phyloP scores from a whole-genome alignment of 768 basidiomycete species.

The Leccinum truebloodii region DNA sequence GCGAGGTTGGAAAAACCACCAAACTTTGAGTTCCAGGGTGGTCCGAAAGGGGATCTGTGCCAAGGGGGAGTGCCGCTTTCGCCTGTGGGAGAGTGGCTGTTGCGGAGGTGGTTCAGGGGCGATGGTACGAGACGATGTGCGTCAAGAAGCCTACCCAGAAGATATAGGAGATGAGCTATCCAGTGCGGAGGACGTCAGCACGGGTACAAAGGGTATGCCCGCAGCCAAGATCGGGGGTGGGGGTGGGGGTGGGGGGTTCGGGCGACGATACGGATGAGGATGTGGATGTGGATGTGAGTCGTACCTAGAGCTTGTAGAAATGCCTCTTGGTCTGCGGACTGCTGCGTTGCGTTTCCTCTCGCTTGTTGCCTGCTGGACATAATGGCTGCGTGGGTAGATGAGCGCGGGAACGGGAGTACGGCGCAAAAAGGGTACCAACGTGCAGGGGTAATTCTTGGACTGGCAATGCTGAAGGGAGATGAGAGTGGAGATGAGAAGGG shows the following conservation, averaged over 20 bases:
- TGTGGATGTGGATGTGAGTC: neutral
- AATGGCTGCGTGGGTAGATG: conserved; percentile 51
- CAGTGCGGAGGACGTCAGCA: conserved; percentile 24
- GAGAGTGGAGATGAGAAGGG: conserved; percentile 6
- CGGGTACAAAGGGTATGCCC: conserved; percentile 28
- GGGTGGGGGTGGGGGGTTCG: neutral
- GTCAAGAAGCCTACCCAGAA: conserved; percentile 43
- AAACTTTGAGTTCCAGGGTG: conserved; percentile 33
- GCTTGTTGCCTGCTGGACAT: conserved; percentile 80
- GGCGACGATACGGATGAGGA: neutral
- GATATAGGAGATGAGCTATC: conserved; percentile 32
- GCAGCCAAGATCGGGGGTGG: conserved; percentile 17
- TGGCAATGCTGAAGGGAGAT: conserved; percentile 64
- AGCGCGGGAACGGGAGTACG: conserved; percentile 19
- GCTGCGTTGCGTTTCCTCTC: conserved; percentile 74
- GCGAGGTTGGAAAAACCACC: conserved; percentile 50
- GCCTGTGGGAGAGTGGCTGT: conserved; percentile 31
- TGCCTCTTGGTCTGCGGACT: conserved; percentile 65
- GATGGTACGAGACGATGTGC: conserved; percentile 20
- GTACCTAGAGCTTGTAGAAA: conserved; percentile 53
- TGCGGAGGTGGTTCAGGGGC: conserved; percentile 29
- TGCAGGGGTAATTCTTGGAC: conserved; percentile 90
- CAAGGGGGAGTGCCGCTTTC: conserved; percentile 30
- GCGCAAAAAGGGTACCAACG: conserved; percentile 52
- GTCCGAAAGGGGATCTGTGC: conserved; percentile 24